Percentiles rank a stretch among this genome's conserved stretches.
Evolutionary conservation across 2,329 filamentous ascomycete species (phyloP).

Genomic region (Verruconis gallopava): DNA sequence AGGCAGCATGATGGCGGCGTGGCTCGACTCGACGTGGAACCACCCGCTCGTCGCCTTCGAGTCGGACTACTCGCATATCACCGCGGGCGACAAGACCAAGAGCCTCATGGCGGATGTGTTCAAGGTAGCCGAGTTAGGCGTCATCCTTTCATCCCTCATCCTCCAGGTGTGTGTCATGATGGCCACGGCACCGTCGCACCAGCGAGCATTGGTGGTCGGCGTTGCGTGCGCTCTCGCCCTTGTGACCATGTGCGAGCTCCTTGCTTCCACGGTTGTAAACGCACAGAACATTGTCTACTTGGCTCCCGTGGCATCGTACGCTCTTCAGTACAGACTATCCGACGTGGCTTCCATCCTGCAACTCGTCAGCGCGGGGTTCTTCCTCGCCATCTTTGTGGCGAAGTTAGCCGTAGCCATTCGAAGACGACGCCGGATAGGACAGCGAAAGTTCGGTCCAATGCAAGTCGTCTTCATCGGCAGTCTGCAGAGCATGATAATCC

Average conservation of each 20-base stretch:
- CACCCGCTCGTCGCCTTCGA: constrained; percentile 49
- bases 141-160: constrained; percentile 46
- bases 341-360: constrained; percentile 37
- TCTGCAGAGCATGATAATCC: constrained; percentile 52
- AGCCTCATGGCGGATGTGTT: constrained; percentile 38
- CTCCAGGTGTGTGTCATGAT: constrained; percentile 53
- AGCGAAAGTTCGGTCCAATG: constrained; percentile 50
- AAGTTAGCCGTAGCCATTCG: constrained; percentile 48
- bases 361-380: constrained; percentile 47
- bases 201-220: constrained; percentile 33
- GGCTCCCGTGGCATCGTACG: constrained; percentile 15
- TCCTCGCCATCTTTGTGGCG: constrained; percentile 46
- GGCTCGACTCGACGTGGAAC: constrained; percentile 23
- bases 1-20: constrained; percentile 44
- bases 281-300: constrained; percentile 26
- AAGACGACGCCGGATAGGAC: constrained; percentile 42
- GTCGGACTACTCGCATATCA: constrained; percentile 40
- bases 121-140: constrained; percentile 39
- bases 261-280: constrained; percentile 39
- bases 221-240: constrained; percentile 37
- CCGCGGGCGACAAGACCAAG: constrained; percentile 29
- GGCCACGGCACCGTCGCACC: constrained; percentile 32
- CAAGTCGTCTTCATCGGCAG: constrained; percentile 56
- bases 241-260: constrained; percentile 40
- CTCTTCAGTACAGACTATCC: constrained; percentile 20